Conservation (phyloP, 2,329 filamentous ascomycete species). For the Fusarium sp. region DNA sequence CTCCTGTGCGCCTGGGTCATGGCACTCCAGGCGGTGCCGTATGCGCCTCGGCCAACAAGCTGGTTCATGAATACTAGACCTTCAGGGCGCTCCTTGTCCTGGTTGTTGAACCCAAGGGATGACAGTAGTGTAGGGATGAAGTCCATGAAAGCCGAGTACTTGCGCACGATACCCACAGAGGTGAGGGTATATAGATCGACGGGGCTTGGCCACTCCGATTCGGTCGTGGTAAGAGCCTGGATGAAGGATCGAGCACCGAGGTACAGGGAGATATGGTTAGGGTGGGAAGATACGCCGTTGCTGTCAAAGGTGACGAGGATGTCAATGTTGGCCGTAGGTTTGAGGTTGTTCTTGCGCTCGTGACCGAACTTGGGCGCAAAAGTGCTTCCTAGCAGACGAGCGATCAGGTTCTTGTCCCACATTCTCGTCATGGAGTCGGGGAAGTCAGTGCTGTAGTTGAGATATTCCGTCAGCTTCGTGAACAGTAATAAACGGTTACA, state of each 20-base stretch:
- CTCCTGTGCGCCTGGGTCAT: constrained; percentile 93
- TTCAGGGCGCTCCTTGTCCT: constrained; percentile 56
- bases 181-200: constrained; percentile 88
- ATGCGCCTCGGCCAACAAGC: constrained; percentile 67
- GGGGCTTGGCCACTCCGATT: constrained; percentile 74
- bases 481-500: neutral
- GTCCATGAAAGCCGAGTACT: constrained; percentile 85
- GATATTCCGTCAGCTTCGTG: constrained; percentile 5
- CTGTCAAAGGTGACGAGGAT: constrained; percentile 89
- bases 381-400: constrained; percentile 74
- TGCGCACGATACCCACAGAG: constrained; percentile 77
- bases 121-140: constrained; percentile 73
- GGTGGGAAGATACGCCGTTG: constrained; percentile 85
- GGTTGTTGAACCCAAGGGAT: constrained; percentile 51
- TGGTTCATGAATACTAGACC: constrained; percentile 78
- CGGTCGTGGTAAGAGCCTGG: constrained; percentile 71
- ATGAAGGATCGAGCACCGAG: constrained; percentile 82
- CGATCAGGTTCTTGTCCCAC: constrained; percentile 79
- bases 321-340: constrained; percentile 72
- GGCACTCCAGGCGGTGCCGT: constrained; percentile 75
- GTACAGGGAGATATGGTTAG: constrained; percentile 92
- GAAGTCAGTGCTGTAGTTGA: constrained; percentile 66
- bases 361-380: constrained; percentile 75
- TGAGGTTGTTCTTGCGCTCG: constrained; percentile 47
- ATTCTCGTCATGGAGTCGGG: constrained; percentile 86